These are phyloP conservation scores for Trametes punicea DNA, from an alignment of 768 basidiomycete species.

Conservation along the genomic window DNA sequence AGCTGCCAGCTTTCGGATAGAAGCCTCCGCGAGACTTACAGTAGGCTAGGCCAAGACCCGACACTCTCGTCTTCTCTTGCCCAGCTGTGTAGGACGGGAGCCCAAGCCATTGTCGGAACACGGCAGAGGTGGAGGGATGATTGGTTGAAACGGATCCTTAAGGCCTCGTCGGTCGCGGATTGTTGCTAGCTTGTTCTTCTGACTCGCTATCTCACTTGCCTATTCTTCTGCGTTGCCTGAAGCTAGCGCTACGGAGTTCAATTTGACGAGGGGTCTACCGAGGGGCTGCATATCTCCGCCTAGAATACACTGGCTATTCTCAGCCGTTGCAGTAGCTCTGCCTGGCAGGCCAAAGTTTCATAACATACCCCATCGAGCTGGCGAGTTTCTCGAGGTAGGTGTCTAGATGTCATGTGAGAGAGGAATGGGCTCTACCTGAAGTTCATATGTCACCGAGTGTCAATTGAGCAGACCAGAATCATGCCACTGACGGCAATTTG, in stretches of 20 bases:
- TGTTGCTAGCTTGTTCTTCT: background rate
- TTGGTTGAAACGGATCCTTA: background rate
- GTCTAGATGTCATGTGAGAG: too few species aligned
- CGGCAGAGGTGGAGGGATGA: too few species aligned
- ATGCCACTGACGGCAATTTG: too few species aligned
- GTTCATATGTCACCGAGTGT: too few species aligned
- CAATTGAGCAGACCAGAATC: too few species aligned
- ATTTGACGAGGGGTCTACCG: background rate
- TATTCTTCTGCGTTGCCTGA: background rate
- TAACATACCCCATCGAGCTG: too few species aligned
- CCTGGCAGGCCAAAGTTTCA: background rate
- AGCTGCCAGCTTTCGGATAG: background rate
- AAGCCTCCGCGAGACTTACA: background rate
- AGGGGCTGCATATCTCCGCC: background rate
- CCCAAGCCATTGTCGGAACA: too few species aligned
- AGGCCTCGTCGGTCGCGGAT: background rate
- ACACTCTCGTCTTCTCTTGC: too few species aligned
- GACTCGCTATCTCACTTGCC: background rate
- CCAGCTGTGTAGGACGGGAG: too few species aligned
- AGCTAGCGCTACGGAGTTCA: background rate
- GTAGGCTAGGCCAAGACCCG: too few species aligned
- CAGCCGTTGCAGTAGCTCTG: background rate
- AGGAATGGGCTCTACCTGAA: too few species aligned
- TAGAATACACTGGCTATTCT: background rate
- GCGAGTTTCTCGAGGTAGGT: too few species aligned